Evolutionary conservation across 805 yeast species (phyloP).

Genomic region (Cyberlindnera mississippiensis): DNA sequence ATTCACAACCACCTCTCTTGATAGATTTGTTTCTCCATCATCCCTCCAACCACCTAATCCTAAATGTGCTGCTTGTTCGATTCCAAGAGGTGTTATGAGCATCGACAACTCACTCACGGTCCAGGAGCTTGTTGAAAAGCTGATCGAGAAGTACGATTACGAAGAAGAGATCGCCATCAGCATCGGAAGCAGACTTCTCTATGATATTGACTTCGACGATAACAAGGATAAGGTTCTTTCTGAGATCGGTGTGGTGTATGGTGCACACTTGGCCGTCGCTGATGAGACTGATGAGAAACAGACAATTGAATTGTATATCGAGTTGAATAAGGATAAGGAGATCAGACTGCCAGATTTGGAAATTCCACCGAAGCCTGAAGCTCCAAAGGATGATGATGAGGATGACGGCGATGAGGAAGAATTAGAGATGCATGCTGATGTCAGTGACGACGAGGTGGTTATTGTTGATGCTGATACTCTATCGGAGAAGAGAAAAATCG

Average conservation of each 20-base stretch:
- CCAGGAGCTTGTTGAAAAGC: constrained; percentile 44
- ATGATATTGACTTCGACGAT: constrained; percentile 88
- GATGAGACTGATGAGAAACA: constrained; percentile 75
- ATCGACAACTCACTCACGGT: constrained; percentile 39
- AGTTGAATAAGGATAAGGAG: constrained; percentile 21
- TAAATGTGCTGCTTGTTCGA: constrained; percentile 64
- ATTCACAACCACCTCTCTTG: constrained; percentile 49
- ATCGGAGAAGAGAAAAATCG: constrained; percentile 24
- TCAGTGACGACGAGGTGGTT: constrained; percentile 21
- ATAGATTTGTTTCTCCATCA: constrained; percentile 64
- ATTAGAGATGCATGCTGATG: constrained; percentile 15
- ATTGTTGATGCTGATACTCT: constrained; percentile 13
- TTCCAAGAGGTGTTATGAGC: constrained; percentile 48
- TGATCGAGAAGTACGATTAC: constrained; percentile 50
- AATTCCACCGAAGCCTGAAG: constrained; percentile 28
- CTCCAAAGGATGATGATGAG: constrained; percentile 21
- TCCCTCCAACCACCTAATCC: constrained; percentile 58
- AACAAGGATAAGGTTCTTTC: constrained; percentile 46
- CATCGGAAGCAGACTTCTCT: constrained; percentile 55
- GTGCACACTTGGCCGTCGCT: constrained; percentile 63
- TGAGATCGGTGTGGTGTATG: constrained; percentile 52
- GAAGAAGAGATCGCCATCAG: constrained; percentile 53
- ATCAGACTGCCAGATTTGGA: constrained; percentile 32
- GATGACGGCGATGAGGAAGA: constrained; percentile 21
- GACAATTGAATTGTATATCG: constrained; percentile 58